Evolutionary conservation across 305 asterid genomes (phyloP).

Genomic region (Ruellia speciosa): DNA sequence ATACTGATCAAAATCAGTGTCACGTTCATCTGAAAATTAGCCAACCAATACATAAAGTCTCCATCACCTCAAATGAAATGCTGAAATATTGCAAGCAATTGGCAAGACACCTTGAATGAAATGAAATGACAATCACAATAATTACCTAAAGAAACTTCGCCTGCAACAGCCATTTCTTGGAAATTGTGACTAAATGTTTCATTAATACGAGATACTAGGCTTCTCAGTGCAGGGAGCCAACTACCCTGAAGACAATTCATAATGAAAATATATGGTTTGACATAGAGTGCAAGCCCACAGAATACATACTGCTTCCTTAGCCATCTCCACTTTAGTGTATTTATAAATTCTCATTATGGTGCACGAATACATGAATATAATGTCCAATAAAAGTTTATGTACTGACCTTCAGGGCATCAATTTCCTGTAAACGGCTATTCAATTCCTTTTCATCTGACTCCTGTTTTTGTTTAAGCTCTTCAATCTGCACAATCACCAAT

Average conservation of each 20-base stretch:
- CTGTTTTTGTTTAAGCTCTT: conserved; percentile 48
- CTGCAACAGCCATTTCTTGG: conserved; percentile 99
- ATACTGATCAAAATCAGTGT: conserved; percentile 72
- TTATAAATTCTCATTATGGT: background rate
- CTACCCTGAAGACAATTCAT: conserved; percentile 49
- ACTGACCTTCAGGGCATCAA: conserved; percentile 63
- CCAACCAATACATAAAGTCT: conserved; percentile 9
- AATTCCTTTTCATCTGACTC: conserved; percentile 60
- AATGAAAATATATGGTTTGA: conserved; percentile 19
- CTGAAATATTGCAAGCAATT: conserved; percentile 11
- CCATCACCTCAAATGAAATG: conserved; percentile 10
- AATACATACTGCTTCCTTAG: too few species aligned
- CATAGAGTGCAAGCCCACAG: background rate
- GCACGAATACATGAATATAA: conserved; percentile 6
- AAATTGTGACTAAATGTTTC: conserved; percentile 80
- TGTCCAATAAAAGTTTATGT: conserved; percentile 9
- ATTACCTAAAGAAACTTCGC: conserved; percentile 87
- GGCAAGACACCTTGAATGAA: conserved; percentile 11
- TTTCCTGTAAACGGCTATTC: conserved; percentile 38
- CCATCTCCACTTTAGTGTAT: too few species aligned
- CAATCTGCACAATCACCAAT: conserved; percentile 51
- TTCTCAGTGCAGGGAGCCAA: conserved; percentile 88
- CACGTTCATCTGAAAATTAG: conserved; percentile 65
- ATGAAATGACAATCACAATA: conserved; percentile 7
- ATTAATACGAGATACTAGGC: conserved; percentile 71